Evolutionary conservation across 2,329 filamentous ascomycete species (phyloP).

Genomic region (Ophiocordyceps robertsii): DNA sequence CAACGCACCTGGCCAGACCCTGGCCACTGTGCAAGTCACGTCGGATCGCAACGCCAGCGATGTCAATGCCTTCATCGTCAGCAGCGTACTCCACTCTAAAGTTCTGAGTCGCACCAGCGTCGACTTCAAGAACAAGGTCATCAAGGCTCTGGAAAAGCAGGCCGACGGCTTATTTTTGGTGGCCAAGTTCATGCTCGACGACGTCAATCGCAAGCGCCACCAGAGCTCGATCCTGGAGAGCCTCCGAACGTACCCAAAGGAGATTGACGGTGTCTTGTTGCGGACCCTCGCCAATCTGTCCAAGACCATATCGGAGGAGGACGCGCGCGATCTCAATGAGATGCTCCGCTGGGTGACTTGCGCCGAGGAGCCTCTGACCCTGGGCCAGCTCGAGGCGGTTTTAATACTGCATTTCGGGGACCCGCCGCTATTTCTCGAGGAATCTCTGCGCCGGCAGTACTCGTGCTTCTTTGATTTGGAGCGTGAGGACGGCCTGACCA

Average conservation of each 20-base stretch:
- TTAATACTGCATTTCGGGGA: constrained; percentile 29
- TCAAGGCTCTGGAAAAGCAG: constrained; percentile 23
- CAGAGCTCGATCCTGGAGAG: constrained; percentile 29
- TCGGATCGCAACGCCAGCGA: constrained; percentile 27
- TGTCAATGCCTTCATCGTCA: constrained; percentile 26
- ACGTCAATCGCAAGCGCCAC: constrained; percentile 30
- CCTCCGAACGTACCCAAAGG: constrained; percentile 28
- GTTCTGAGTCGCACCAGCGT: constrained; percentile 19
- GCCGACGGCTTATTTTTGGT: constrained; percentile 35
- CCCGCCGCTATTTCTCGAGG: constrained; percentile 24
- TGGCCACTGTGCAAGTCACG: constrained; percentile 28
- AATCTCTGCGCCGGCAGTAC: constrained; percentile 29
- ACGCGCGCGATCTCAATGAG: constrained; percentile 29
- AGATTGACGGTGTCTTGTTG: constrained; percentile 27
- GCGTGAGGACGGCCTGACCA: constrained; percentile 28
- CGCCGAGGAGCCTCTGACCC: constrained; percentile 25
- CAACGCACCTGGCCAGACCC: constrained; percentile 12
- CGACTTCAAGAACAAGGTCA: constrained; percentile 22
- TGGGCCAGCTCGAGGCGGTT: constrained; percentile 29
- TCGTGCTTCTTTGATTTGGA: constrained; percentile 32
- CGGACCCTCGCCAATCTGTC: constrained; percentile 28
- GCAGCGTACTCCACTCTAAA: constrained; percentile 24
- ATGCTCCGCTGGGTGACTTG: constrained; percentile 32
- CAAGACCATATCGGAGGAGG: constrained; percentile 21
- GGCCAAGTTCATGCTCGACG: constrained; percentile 35